phyloP scores from a whole-genome alignment of 202 grass and related monocot species.

The Hordeum pubiflorum region DNA sequence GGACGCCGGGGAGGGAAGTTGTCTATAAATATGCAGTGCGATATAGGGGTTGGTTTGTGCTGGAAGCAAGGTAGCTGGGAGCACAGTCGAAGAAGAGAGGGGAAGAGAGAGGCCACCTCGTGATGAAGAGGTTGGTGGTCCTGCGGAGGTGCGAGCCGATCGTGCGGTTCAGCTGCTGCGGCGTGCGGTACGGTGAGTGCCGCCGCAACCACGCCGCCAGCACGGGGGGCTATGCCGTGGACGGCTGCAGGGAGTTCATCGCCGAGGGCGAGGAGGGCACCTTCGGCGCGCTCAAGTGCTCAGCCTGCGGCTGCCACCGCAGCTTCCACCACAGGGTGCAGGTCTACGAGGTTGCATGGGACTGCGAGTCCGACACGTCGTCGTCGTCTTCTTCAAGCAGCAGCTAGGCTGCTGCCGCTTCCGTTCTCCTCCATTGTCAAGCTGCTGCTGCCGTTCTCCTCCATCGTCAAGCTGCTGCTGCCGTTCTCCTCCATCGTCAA shows the following conservation, averaged over 20 bases:
- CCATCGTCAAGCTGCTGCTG: neutral
- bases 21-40: constrained; percentile 63
- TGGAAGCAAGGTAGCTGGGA: constrained; percentile 30
- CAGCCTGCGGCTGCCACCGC: constrained; percentile 83
- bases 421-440: neutral
- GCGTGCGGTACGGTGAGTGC: constrained; percentile 59
- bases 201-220: constrained; percentile 65
- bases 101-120: neutral
- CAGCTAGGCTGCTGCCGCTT: neutral
- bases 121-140: constrained; percentile 73
- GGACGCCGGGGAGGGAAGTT: neutral
- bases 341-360: constrained; percentile 56
- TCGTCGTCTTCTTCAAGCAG: constrained; percentile 20
- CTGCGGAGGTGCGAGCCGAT: constrained; percentile 58
- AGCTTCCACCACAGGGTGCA: constrained; percentile 91
- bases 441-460: neutral
- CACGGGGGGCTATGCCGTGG: constrained; percentile 54
- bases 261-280: constrained; percentile 57
- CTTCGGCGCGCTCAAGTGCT: constrained; percentile 44
- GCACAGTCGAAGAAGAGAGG: neutral
- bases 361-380: constrained; percentile 25
- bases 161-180: constrained; percentile 43
- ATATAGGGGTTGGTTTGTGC: constrained; percentile 27
- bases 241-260: constrained; percentile 72
- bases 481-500: neutral